Evolutionary conservation across 768 basidiomycete genomes (phyloP).

Genomic region (Amanita subjunquillea): DNA sequence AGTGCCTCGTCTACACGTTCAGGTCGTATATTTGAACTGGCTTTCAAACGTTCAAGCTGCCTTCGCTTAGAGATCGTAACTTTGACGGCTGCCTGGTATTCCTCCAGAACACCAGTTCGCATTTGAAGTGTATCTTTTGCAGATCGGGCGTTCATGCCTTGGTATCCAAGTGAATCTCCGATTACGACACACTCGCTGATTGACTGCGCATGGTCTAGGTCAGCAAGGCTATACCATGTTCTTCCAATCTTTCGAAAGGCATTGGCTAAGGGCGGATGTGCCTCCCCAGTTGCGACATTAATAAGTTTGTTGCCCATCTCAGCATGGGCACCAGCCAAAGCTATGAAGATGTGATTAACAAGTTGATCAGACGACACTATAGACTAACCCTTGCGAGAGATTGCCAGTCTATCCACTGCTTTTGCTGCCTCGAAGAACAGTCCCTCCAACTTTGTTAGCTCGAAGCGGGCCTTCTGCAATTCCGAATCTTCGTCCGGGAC

Average conservation of each 20-base stretch:
- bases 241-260: conserved; percentile 83
- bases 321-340: conserved; percentile 64
- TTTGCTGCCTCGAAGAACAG: conserved; percentile 91
- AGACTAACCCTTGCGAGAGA: conserved; percentile 62
- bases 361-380: not conserved
- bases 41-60: conserved; percentile 82
- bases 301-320: conserved; percentile 94
- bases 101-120: conserved; percentile 85
- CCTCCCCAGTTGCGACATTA: conserved; percentile 82
- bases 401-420: conserved; percentile 78
- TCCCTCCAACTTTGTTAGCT: conserved; percentile 84
- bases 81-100: conserved; percentile 90
- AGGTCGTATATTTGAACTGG: conserved; percentile 75
- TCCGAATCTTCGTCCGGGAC: conserved; percentile 95
- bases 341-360: conserved; percentile 25
- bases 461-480: conserved; percentile 80
- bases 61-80: conserved; percentile 87
- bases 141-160: conserved; percentile 92
- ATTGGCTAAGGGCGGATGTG: conserved; percentile 73
- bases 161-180: conserved; percentile 94
- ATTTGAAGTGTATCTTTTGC: conserved; percentile 92
- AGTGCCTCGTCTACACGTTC: conserved; percentile 85
- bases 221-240: conserved; percentile 78
- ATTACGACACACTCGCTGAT: conserved; percentile 92
- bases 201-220: conserved; percentile 83